Conservation (phyloP, 148 eudicot species). For the Euryodendron excelsum region DNA sequence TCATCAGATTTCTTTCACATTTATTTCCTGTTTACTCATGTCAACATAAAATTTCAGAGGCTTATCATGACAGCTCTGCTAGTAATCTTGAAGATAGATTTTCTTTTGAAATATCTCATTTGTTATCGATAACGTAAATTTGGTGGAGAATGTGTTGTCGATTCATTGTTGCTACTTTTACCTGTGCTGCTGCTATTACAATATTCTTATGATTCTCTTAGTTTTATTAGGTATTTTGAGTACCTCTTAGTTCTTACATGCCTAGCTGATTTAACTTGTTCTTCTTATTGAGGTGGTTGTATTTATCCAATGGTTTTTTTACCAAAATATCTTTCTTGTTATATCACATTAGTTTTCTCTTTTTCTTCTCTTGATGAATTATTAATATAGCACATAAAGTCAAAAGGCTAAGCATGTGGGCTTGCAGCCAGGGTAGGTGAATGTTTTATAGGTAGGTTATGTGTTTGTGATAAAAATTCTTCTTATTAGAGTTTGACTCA, state of each 20-base stretch:
- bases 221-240: neutral
- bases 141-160: neutral
- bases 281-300: neutral
- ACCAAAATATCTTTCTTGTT: neutral
- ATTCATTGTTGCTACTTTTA: neutral
- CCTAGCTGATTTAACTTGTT: neutral
- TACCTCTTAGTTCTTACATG: neutral
- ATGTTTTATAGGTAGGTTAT: too few relatives aligned
- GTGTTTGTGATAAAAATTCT: too few relatives aligned
- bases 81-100: neutral
- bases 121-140: neutral
- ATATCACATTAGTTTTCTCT: neutral
- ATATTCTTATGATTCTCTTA: neutral
- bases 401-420: too few relatives aligned
- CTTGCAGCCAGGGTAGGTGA: too few relatives aligned
- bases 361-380: neutral
- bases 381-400: too few relatives aligned
- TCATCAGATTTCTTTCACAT: neutral
- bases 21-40: conserved; percentile 1
- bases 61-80: neutral
- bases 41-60: neutral
- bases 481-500: neutral
- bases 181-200: neutral
- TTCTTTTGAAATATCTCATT: neutral
- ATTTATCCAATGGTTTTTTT: neutral